Conservation (phyloP, 2,329 filamentous ascomycete species). For the Fusarium globosum region DNA sequence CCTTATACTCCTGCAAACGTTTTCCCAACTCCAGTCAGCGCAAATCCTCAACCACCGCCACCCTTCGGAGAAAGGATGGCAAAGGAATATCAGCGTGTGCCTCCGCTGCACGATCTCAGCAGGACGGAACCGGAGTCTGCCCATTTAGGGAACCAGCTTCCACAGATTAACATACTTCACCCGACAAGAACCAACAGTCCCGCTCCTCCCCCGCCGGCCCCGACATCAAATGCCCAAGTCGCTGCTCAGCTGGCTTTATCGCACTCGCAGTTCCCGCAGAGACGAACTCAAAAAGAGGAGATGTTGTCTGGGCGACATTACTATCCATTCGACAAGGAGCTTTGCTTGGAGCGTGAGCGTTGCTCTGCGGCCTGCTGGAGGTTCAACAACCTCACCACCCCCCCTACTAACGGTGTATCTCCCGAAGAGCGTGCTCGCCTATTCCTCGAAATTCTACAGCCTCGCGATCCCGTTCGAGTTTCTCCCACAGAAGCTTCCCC, state of each 20-base stretch:
- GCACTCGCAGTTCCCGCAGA: slow-evolving; percentile 61
- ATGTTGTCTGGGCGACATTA: slow-evolving; percentile 88
- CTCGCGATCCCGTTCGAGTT: slow-evolving; percentile 65
- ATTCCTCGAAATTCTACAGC: slow-evolving; percentile 78
- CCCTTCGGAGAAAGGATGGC: slow-evolving; percentile 61
- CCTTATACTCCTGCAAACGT: slow-evolving; percentile 66
- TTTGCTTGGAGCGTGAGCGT: slow-evolving; percentile 84
- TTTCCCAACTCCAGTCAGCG: slow-evolving; percentile 73
- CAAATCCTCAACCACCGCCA: slow-evolving; percentile 57
- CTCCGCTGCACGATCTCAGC: slow-evolving; percentile 69
- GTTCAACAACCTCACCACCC: slow-evolving; percentile 83
- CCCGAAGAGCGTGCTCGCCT: slow-evolving; percentile 74
- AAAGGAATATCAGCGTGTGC: slow-evolving; percentile 71
- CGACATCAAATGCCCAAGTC: slow-evolving; percentile 61
- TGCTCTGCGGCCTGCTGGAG: slow-evolving; percentile 84
- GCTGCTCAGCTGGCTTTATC: slow-evolving; percentile 70
- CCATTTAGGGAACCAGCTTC: slow-evolving; percentile 62
- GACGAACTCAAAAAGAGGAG: slow-evolving; percentile 82
- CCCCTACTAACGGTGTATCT: slow-evolving; percentile 78
- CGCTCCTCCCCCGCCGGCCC: slow-evolving; percentile 52
- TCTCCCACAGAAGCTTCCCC: slow-evolving; percentile 66
- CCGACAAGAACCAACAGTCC: slow-evolving; percentile 63
- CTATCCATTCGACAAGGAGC: slow-evolving; percentile 79
- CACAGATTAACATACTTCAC: slow-evolving; percentile 68
- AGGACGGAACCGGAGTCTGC: slow-evolving; percentile 66